Percentiles rank a stretch among this genome's conserved stretches.
Evolutionary conservation across 1,284 basidiomycete genomes (phyloP).

Genomic region (Pseudozyma pruni): DNA sequence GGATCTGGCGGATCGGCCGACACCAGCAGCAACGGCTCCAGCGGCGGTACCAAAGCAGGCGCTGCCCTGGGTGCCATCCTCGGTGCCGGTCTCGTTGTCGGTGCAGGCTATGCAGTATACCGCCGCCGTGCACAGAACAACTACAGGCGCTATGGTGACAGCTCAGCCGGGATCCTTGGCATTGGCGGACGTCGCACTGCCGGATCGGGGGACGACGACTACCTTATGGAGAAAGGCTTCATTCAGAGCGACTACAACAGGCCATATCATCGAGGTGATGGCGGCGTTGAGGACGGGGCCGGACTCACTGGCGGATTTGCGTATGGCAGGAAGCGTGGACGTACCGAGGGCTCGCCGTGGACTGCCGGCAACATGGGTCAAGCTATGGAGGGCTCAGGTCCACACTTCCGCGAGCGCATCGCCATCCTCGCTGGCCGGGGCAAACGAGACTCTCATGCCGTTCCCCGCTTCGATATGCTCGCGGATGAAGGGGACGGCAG

Average conservation of each 20-base stretch:
- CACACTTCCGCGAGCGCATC: constrained; percentile 53
- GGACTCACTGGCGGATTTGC: constrained; percentile 14
- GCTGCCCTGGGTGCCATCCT: constrained; percentile 53
- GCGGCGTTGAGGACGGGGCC: constrained; percentile 3
- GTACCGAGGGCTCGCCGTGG: constrained; percentile 32
- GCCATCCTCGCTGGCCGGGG: constrained; percentile 55
- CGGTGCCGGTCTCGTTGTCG: constrained; percentile 55
- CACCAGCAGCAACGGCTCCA: constrained; percentile 1
- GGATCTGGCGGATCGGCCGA: constrained; percentile 3
- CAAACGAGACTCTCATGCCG: constrained; percentile 18
- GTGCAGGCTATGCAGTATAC: constrained; percentile 53
- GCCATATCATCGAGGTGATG: constrained; percentile 29
- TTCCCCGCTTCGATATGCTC: constrained; percentile 63
- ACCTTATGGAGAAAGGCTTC: constrained; percentile 48
- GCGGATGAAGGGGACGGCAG: constrained; percentile 56
- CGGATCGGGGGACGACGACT: constrained; percentile 29
- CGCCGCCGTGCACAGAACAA: constrained; percentile 41
- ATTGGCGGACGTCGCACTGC: constrained; percentile 14
- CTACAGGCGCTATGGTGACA: constrained; percentile 46
- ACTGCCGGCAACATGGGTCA: constrained; percentile 54
- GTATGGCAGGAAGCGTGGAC: constrained; percentile 23
- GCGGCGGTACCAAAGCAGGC: constrained; percentile 46
- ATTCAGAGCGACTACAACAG: constrained; percentile 27
- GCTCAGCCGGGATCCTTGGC: constrained; percentile 39
- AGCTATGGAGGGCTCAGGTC: constrained; percentile 60